These are phyloP conservation scores for Fraxinus xanthoxyloides DNA, from an alignment of 305 asterid species.

Conservation along the genomic window DNA sequence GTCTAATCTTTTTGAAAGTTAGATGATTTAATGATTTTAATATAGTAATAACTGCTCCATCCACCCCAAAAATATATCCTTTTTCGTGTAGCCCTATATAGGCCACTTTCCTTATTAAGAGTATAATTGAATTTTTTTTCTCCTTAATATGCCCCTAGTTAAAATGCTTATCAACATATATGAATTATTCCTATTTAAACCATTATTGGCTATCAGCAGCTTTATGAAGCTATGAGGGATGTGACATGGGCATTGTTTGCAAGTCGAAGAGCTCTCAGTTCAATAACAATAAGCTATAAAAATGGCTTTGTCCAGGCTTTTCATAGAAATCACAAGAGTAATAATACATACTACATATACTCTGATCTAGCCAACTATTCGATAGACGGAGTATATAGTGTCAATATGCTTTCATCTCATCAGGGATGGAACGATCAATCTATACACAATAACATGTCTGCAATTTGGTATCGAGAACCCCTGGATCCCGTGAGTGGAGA, in stretches of 20 bases:
- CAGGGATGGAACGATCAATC: constrained; percentile 88
- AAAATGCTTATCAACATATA: background rate
- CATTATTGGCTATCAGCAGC: constrained; percentile 43
- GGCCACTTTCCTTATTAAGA: background rate
- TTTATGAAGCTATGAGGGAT: constrained; percentile 82
- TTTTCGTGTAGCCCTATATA: background rate
- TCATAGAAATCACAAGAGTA: constrained; percentile 73
- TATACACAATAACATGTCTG: constrained; percentile 63
- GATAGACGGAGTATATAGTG: constrained; percentile 43
- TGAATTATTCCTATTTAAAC: background rate
- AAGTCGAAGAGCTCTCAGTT: constrained; percentile 72
- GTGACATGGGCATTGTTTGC: constrained; percentile 88
- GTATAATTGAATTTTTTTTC: background rate
- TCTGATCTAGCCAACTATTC: constrained; percentile 82
- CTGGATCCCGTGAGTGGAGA: constrained; percentile 70
- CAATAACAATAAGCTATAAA: constrained; percentile 70
- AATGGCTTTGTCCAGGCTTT: constrained; percentile 95
- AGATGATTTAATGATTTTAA: background rate
- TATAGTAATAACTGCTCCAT: background rate
- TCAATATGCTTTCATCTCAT: constrained; percentile 43
- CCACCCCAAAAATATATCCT: background rate
- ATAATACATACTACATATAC: constrained; percentile 73
- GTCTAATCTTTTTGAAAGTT: background rate
- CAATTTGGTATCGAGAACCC: constrained; percentile 82
- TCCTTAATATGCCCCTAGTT: background rate